Percentiles rank a stretch among this genome's conserved stretches.
These are phyloP conservation scores for Phialocephala sp. DNA, from an alignment of 2,329 filamentous ascomycete genomes.

Conservation along the genomic window DNA sequence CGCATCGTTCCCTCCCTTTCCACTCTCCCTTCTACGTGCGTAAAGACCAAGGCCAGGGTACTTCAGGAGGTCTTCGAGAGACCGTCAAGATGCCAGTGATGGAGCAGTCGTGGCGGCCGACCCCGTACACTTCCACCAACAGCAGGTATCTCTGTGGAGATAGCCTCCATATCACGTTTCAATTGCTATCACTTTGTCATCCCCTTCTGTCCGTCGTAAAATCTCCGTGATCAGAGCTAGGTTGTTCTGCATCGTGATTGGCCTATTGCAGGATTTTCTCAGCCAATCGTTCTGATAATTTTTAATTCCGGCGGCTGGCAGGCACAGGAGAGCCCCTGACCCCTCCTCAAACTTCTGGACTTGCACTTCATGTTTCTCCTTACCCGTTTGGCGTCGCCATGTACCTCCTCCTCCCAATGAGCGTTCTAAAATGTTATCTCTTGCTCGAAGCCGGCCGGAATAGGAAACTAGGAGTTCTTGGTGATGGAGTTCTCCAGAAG, in stretches of 20 bases:
- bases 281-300: constrained; percentile 34
- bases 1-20: constrained; percentile 29
- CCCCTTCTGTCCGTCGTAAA: not conserved
- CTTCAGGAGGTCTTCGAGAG: constrained; percentile 4
- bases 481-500: constrained; percentile 3
- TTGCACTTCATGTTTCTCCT: constrained; percentile 23
- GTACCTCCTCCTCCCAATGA: constrained; percentile 8
- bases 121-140: constrained; percentile 2
- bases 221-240: constrained; percentile 22
- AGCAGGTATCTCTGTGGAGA: not conserved
- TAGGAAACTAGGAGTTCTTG: constrained; percentile 19
- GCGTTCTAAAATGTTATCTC: constrained; percentile 1
- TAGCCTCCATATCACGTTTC: not conserved
- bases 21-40: not conserved
- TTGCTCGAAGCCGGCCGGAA: constrained; percentile 10
- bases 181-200: constrained; percentile 14
- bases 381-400: constrained; percentile 16
- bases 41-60: not conserved
- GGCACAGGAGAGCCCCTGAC: constrained; percentile 15
- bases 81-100: not conserved
- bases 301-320: constrained; percentile 26
- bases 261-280: constrained; percentile 26
- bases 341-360: constrained; percentile 8
- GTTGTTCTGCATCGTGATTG: constrained; percentile 28
- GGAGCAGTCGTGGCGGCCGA: not conserved